phyloP scores from a whole-genome alignment of 169 alveolate species.

The Cryptosporidium andersoni region DNA sequence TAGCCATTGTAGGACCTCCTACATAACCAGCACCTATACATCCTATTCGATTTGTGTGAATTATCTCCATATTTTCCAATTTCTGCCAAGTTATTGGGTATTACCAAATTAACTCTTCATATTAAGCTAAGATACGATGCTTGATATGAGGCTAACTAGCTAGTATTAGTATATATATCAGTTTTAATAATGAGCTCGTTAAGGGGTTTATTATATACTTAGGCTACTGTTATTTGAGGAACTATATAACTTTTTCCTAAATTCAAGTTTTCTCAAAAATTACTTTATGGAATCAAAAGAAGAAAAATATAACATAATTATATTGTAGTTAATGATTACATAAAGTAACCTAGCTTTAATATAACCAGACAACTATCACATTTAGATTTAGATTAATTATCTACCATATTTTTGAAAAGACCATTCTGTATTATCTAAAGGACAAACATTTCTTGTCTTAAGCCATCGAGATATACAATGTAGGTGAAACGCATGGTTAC shows the following conservation, averaged over 20 bases:
- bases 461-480: conserved; percentile 99
- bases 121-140: too few species aligned
- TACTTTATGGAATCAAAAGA: not conserved
- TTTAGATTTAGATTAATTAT: not conserved
- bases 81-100: not conserved
- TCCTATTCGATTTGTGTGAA: conserved; percentile 64
- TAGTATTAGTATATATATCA: not conserved
- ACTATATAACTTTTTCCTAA: too few species aligned
- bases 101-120: not conserved
- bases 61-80: not conserved
- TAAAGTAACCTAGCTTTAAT: not conserved
- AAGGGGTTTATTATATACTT: too few species aligned
- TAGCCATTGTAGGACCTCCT: conserved; percentile 91
- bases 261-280: not conserved
- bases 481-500: conserved; percentile 98
- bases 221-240: too few species aligned
- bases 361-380: not conserved
- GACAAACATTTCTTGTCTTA: conserved; percentile 97
- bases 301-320: not conserved
- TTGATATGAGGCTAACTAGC: not conserved
- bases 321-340: too few species aligned
- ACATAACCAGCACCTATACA: conserved; percentile 94
- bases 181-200: too few species aligned
- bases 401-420: conserved; percentile 84
- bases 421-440: conserved; percentile 95